These are phyloP conservation scores for Cantharellus cinnabarinus DNA, from an alignment of 768 basidiomycete species.

Conservation along the genomic window DNA sequence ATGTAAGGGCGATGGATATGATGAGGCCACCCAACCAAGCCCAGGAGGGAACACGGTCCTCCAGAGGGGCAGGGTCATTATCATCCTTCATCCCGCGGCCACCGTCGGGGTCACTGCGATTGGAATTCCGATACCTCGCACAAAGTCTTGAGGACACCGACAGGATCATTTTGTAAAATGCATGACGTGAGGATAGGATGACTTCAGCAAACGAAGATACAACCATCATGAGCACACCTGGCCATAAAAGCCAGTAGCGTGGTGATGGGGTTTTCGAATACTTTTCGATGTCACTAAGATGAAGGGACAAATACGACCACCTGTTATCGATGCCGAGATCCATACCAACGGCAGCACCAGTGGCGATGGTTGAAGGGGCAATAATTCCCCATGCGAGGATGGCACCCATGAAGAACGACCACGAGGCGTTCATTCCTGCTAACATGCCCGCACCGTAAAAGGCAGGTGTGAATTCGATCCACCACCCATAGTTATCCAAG, in stretches of 20 bases:
- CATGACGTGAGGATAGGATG: slow-evolving; percentile 18
- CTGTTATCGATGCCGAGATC: slow-evolving; percentile 23
- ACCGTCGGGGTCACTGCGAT: slow-evolving; percentile 7
- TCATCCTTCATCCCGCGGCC: slow-evolving; percentile 19
- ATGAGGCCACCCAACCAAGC: slow-evolving; percentile 37
- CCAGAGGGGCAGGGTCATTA: slow-evolving; percentile 23
- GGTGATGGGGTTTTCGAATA: slow-evolving; percentile 29
- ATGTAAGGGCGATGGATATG: slow-evolving; percentile 27
- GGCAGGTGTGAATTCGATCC: slow-evolving; percentile 21
- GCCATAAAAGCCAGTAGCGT: slow-evolving; percentile 44
- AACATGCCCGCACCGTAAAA: slow-evolving; percentile 14
- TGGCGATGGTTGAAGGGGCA: slow-evolving; percentile 31
- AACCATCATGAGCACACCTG: slow-evolving; percentile 22
- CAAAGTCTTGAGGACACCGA: background rate
- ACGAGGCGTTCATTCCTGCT: slow-evolving; percentile 9
- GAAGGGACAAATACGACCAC: slow-evolving; percentile 26
- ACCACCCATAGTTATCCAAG: slow-evolving; percentile 40
- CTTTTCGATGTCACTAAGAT: slow-evolving; percentile 24
- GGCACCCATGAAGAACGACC: slow-evolving; percentile 26
- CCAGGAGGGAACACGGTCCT: slow-evolving; percentile 33
- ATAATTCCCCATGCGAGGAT: slow-evolving; percentile 43
- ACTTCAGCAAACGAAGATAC: slow-evolving; percentile 26
- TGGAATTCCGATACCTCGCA: background rate
- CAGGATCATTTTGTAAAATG: background rate
- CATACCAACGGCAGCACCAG: slow-evolving; percentile 29